These are phyloP conservation scores for Heterococcus sp. DNA, from an alignment of 108 stramenopile genomes.

Conservation along the genomic window DNA sequence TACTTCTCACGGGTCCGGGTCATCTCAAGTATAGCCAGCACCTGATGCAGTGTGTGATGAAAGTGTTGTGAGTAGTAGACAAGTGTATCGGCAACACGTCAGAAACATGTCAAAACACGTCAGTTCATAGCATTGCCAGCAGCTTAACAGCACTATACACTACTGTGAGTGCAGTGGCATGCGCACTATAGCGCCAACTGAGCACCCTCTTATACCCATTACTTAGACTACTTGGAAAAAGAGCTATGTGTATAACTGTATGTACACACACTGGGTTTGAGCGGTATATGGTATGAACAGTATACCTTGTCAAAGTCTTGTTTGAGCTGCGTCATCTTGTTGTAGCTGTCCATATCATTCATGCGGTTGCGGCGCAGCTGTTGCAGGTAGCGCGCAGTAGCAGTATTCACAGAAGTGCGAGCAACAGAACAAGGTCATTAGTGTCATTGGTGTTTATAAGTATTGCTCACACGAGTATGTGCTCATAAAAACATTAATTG, in stretches of 20 bases:
- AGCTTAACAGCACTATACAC: neutral
- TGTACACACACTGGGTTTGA: neutral
- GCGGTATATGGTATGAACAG: neutral
- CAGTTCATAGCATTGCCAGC: neutral
- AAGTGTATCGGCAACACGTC: too few relatives aligned
- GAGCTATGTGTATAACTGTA: neutral
- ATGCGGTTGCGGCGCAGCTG: constrained; percentile 77
- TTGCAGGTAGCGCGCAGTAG: too few relatives aligned
- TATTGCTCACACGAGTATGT: too few relatives aligned
- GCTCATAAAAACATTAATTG: too few relatives aligned
- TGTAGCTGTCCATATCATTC: constrained; percentile 85
- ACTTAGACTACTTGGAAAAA: neutral
- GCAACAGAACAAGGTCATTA: too few relatives aligned
- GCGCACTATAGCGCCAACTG: neutral
- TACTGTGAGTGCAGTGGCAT: neutral
- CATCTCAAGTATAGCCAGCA: constrained; percentile 56
- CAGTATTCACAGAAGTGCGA: too few relatives aligned
- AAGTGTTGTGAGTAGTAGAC: too few relatives aligned
- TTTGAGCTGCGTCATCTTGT: constrained; percentile 74
- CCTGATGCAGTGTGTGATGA: too few relatives aligned
- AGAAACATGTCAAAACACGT: too few relatives aligned
- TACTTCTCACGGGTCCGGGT: constrained; percentile 70
- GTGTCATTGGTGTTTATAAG: too few relatives aligned
- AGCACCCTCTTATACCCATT: neutral
- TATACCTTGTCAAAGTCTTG: constrained; percentile 73